Conservation (phyloP, 495 filamentous ascomycete genomes). For the Pseudomonodictys pantanalensis region DNA sequence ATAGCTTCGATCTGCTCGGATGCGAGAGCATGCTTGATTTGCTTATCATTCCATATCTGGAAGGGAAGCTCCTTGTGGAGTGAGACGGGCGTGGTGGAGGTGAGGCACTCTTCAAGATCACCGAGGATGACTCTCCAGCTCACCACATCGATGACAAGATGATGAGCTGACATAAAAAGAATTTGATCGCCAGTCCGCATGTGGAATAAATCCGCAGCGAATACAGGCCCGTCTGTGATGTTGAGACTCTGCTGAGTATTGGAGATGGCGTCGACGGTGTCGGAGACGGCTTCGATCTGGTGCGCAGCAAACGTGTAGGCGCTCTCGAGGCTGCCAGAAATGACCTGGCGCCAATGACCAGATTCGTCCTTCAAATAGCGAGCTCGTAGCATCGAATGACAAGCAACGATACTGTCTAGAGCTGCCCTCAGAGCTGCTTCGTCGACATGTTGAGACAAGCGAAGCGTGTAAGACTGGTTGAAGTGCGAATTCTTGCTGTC, state of each 20-base stretch:
- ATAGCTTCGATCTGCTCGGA: not conserved
- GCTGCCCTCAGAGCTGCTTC: not conserved
- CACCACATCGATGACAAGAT: slow-evolving; percentile 34
- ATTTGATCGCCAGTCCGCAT: slow-evolving; percentile 7
- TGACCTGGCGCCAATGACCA: slow-evolving; percentile 21
- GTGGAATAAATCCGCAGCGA: slow-evolving; percentile 31
- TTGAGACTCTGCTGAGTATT: slow-evolving; percentile 25
- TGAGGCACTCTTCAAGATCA: slow-evolving; percentile 32
- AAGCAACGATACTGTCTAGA: slow-evolving; percentile 19
- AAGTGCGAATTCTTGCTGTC: slow-evolving; percentile 26
- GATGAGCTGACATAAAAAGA: slow-evolving; percentile 30
- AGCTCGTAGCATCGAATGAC: slow-evolving; percentile 32
- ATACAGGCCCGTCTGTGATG: slow-evolving; percentile 27
- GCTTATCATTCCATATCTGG: slow-evolving; percentile 27
- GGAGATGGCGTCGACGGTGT: slow-evolving; percentile 6
- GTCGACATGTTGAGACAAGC: slow-evolving; percentile 15
- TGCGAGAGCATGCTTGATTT: slow-evolving; percentile 17
- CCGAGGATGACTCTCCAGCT: slow-evolving; percentile 32
- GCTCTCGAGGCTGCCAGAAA: slow-evolving; percentile 8
- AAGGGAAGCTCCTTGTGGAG: slow-evolving; percentile 23
- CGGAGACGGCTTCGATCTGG: not conserved
- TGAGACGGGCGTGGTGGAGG: not conserved
- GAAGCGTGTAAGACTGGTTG: slow-evolving; percentile 32
- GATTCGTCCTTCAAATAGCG: slow-evolving; percentile 8
- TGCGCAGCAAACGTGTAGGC: slow-evolving; percentile 14